These are phyloP conservation scores for Rhodomyrtus psidioides DNA, from an alignment of 441 rosid species.

Conservation along the genomic window DNA sequence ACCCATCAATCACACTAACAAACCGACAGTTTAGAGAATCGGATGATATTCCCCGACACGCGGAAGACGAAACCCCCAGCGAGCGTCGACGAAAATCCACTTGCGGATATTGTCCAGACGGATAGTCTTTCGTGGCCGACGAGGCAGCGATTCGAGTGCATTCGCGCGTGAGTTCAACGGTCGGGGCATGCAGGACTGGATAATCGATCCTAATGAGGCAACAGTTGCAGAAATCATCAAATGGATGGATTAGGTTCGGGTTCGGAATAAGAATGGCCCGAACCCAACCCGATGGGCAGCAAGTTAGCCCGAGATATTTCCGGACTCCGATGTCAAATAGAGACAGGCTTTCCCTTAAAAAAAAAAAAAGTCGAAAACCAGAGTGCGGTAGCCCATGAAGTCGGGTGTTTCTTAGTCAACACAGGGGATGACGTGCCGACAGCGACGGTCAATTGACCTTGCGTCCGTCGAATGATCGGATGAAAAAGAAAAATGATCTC, in stretches of 20 bases:
- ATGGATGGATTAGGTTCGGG: too few relatives aligned
- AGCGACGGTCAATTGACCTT: neutral
- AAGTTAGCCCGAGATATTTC: neutral
- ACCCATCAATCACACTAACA: neutral
- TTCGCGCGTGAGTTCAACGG: too few relatives aligned
- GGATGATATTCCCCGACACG: accelerated
- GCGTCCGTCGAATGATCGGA: neutral
- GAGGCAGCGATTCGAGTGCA: neutral
- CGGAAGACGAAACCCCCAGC: neutral
- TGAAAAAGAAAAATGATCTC: neutral
- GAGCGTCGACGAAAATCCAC: too few relatives aligned
- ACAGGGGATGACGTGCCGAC: neutral
- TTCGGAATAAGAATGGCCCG: too few relatives aligned
- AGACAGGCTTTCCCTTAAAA: too few relatives aligned
- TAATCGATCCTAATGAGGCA: too few relatives aligned
- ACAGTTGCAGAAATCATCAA: neutral
- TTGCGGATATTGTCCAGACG: neutral
- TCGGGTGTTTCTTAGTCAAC: neutral
- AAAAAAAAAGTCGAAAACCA: neutral
- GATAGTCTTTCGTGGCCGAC: neutral
- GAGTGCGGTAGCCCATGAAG: neutral
- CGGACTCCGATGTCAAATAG: neutral
- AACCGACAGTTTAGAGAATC: neutral
- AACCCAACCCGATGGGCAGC: neutral
- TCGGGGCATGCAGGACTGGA: too few relatives aligned